Conservation (phyloP, 2,329 filamentous ascomycete species). For the Apiospora arundinis region DNA sequence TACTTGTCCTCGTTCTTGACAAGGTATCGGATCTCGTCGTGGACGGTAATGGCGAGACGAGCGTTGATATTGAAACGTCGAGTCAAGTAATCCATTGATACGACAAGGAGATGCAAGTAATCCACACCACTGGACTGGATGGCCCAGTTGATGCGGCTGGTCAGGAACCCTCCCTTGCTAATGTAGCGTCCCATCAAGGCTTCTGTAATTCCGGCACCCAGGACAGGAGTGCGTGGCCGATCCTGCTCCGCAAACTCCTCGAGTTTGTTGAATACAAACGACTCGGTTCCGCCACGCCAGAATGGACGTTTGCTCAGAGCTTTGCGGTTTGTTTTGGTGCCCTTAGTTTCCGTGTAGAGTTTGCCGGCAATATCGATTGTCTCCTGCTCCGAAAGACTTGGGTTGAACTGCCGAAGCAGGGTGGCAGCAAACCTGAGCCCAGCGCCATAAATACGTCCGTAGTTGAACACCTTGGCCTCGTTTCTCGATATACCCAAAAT, state of each 20-base stretch:
- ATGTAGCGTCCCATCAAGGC: conserved; percentile 89
- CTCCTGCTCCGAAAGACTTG: conserved; percentile 77
- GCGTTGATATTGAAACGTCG: conserved; percentile 85
- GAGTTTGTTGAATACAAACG: conserved; percentile 96
- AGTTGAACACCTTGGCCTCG: conserved; percentile 97
- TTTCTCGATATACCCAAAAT: conserved; percentile 95
- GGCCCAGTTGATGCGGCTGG: conserved; percentile 97
- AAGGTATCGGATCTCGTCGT: conserved; percentile 96
- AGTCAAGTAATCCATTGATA: conserved; percentile 92
- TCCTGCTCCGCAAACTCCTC: conserved; percentile 98
- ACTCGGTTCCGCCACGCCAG: conserved; percentile 96
- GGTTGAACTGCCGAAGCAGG: conserved; percentile 92
- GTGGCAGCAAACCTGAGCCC: conserved; percentile 92
- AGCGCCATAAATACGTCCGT: conserved; percentile 98
- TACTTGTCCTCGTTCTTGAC: conserved; percentile 88
- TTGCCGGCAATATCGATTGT: conserved; percentile 78
- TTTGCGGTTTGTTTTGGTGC: conserved; percentile 80
- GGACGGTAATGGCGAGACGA: conserved; percentile 89
- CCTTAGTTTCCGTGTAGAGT: conserved; percentile 90
- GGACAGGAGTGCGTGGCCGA: conserved; percentile 84
- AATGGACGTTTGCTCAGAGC: conserved; percentile 76
- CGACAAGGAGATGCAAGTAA: conserved; percentile 91
- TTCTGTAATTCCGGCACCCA: conserved; percentile 95
- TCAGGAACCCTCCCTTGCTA: conserved; percentile 89
- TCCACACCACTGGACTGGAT: conserved; percentile 98